A percentile compares a stretch with the other conserved stretches of the same genome.
These are phyloP conservation scores for Decorospora gaudefroyi DNA, from an alignment of 2,329 filamentous ascomycete species.

Conservation along the genomic window DNA sequence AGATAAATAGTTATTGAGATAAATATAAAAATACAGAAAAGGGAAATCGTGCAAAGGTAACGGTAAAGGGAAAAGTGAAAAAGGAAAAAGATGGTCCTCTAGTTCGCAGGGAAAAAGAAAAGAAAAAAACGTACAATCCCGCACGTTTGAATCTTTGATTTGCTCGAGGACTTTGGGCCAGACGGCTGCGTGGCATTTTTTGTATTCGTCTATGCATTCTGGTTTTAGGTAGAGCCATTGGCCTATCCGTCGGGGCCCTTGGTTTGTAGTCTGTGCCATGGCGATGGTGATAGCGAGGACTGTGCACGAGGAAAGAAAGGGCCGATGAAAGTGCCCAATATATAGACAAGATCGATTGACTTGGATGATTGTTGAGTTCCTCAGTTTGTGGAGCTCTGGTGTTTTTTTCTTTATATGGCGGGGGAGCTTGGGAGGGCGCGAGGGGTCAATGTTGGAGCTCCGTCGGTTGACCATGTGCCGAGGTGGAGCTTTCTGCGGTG, in stretches of 20 bases:
- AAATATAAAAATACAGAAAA: no score
- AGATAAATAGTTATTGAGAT: no score
- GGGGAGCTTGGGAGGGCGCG: constrained; percentile 3
- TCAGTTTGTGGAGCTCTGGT: background rate
- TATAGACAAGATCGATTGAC: no score
- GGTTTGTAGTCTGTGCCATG: constrained; percentile 25
- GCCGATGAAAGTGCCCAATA: no score
- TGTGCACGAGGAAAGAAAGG: no score
- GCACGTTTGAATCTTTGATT: constrained; percentile 75
- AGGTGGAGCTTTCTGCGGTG: background rate
- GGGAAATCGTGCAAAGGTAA: no score
- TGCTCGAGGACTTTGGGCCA: constrained; percentile 79
- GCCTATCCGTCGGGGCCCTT: constrained; percentile 59
- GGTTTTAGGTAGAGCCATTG: constrained; percentile 75
- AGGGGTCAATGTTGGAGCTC: constrained; percentile 2
- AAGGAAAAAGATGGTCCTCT: background rate
- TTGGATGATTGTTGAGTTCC: no score
- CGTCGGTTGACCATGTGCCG: constrained; percentile 1
- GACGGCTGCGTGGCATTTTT: constrained; percentile 71
- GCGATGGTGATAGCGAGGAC: no score
- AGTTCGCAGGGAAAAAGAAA: constrained; percentile 9
- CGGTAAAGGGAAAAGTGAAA: background rate
- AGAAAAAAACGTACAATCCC: constrained; percentile 63
- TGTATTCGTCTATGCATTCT: constrained; percentile 69
- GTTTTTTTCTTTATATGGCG: background rate